Percentiles rank a stretch among this genome's conserved stretches.
These are phyloP conservation scores for Sordariomycetes sp. DNA, from an alignment of 2,329 filamentous ascomycete species.

Conservation along the genomic window DNA sequence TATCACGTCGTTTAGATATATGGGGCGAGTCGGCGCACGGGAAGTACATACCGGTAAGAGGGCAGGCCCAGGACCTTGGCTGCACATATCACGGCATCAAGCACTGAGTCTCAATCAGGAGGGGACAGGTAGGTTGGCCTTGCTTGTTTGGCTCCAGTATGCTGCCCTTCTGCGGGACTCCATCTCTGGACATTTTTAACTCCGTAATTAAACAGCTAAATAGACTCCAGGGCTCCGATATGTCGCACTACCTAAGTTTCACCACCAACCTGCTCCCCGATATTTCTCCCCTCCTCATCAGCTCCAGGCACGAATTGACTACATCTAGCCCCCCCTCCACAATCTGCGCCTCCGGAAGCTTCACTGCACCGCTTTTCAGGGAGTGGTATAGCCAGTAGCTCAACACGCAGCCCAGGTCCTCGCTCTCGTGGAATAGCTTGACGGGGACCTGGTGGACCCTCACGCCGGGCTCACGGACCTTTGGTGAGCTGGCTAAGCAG, in stretches of 20 bases:
- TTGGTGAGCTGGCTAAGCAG: slow-evolving; percentile 58
- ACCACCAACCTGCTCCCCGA: slow-evolving; percentile 63
- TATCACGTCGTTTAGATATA: too few species aligned
- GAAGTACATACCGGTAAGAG: too few species aligned
- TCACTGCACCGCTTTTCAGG: slow-evolving; percentile 40
- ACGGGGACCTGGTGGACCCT: slow-evolving; percentile 59
- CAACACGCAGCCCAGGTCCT: slow-evolving; percentile 50
- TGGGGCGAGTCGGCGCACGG: too few species aligned
- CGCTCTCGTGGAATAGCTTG: slow-evolving; percentile 63
- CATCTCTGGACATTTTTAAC: too few species aligned
- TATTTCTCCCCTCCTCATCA: slow-evolving; percentile 53
- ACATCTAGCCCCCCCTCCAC: slow-evolving; percentile 52
- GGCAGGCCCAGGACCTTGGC: too few species aligned
- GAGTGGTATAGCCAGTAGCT: slow-evolving; percentile 58
- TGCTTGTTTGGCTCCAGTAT: too few species aligned
- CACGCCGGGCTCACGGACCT: slow-evolving; percentile 32
- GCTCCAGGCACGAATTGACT: slow-evolving; percentile 58
- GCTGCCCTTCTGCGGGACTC: too few species aligned
- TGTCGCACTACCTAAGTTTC: not conserved
- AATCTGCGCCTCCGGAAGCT: slow-evolving; percentile 54
- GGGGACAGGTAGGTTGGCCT: too few species aligned
- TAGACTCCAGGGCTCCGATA: not conserved
- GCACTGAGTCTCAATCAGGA: too few species aligned
- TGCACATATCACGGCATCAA: too few species aligned
- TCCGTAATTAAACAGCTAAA: not conserved